Evolutionary conservation across 1,139 yeast genomes (phyloP).

Genomic region (Suhomyces chickasaworum): DNA sequence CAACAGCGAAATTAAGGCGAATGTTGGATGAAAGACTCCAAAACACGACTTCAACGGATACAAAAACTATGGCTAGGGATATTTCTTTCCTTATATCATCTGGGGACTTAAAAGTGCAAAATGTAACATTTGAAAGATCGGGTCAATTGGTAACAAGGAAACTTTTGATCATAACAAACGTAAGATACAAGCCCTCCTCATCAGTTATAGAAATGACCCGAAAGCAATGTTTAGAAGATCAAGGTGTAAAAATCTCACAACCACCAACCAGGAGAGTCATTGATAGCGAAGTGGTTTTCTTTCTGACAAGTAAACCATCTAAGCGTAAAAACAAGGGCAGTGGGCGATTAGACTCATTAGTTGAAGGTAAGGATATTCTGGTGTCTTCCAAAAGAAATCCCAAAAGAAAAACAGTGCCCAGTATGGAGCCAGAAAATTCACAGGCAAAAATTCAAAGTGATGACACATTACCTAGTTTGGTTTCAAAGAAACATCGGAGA

Average conservation of each 20-base stretch:
- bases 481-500: conserved; percentile 26
- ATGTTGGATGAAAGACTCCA: conserved; percentile 39
- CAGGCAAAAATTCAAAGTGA: conserved; percentile 11
- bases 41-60: conserved; percentile 44
- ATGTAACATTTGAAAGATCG: conserved; percentile 29
- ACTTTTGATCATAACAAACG: conserved; percentile 35
- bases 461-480: conserved; percentile 23
- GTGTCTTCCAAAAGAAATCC: conserved; percentile 1
- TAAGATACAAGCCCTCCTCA: conserved; percentile 30
- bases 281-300: conserved; percentile 36
- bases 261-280: conserved; percentile 30
- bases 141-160: conserved; percentile 37
- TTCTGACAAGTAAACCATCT: conserved; percentile 14
- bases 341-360: conserved; percentile 27
- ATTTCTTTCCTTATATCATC: conserved; percentile 25
- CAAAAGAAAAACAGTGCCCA: neutral
- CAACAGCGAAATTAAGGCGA: conserved; percentile 37
- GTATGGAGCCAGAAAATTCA: conserved; percentile 13
- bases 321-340: conserved; percentile 16
- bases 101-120: conserved; percentile 31
- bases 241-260: conserved; percentile 22
- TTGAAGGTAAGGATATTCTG: conserved; percentile 4
- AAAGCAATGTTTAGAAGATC: conserved; percentile 29
- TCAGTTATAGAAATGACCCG: conserved; percentile 31
- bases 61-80: conserved; percentile 51